Conservation (phyloP, 2,329 filamentous ascomycete species). For the Zymoseptoria passerinii region DNA sequence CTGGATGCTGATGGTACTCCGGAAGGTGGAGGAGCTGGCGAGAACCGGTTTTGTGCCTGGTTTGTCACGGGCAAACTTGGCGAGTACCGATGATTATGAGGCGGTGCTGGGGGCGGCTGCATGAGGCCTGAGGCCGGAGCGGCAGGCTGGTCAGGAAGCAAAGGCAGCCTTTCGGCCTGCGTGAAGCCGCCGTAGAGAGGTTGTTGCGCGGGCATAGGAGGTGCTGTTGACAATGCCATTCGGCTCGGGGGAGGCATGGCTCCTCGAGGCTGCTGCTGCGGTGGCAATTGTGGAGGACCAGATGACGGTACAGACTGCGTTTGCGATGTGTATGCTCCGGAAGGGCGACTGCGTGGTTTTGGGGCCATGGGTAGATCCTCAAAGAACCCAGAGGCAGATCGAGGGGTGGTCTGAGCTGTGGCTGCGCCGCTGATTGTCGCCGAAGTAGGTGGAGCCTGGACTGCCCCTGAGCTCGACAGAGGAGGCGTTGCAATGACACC, state of each 20-base stretch:
- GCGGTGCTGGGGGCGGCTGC: slow-evolving; percentile 10
- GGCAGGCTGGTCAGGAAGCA: slow-evolving; percentile 33
- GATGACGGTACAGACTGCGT: slow-evolving; percentile 8
- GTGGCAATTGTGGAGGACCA: slow-evolving; percentile 9
- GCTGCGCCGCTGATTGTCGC: slow-evolving; percentile 4
- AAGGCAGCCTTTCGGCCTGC: slow-evolving; percentile 35
- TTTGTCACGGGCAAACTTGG: slow-evolving; percentile 19
- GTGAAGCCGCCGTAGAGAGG: slow-evolving; percentile 25
- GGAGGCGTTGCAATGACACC: slow-evolving; percentile 29
- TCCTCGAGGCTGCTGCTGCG: slow-evolving; percentile 5
- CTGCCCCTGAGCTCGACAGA: slow-evolving; percentile 28
- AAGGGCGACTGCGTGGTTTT: slow-evolving; percentile 31
- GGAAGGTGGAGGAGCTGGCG: slow-evolving; percentile 29
- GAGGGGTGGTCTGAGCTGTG: slow-evolving; percentile 18
- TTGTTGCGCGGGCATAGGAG: slow-evolving; percentile 18
- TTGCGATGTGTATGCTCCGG: slow-evolving; percentile 23
- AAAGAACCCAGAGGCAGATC: slow-evolving; percentile 38
- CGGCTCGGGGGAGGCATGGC: slow-evolving; percentile 12
- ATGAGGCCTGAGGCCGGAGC: slow-evolving; percentile 7
- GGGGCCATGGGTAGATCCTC: slow-evolving; percentile 39
- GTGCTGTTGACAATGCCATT: slow-evolving; percentile 15
- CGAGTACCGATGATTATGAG: slow-evolving; percentile 18
- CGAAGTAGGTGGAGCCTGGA: slow-evolving; percentile 9
- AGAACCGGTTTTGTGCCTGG: slow-evolving; percentile 16
- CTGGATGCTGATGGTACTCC: slow-evolving; percentile 31